These are phyloP conservation scores for Cryptococcus deneoformans DNA, from an alignment of 1,284 basidiomycete species.

Conservation along the genomic window DNA sequence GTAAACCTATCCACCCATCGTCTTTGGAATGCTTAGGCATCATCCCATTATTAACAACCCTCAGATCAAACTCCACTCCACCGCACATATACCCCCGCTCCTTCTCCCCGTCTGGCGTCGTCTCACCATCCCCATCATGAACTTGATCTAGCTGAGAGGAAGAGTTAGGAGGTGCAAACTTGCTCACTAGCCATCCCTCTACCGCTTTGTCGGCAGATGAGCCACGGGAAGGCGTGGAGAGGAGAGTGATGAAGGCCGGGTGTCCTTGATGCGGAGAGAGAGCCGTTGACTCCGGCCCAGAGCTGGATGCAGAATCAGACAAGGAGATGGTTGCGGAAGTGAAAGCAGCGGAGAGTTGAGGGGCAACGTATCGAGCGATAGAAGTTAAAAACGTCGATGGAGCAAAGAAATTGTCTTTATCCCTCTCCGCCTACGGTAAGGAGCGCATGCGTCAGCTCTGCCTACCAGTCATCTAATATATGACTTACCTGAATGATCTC, in stretches of 20 bases:
- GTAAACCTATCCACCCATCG: constrained; percentile 22
- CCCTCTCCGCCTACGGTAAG: constrained; percentile 15
- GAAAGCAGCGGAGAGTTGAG: constrained; percentile 11
- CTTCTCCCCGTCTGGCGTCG: too few relatives aligned
- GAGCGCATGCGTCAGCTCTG: neutral
- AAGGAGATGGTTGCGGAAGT: constrained; percentile 25
- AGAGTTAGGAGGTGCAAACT: constrained; percentile 20
- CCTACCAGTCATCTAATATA: too few relatives aligned
- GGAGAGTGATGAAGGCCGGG: constrained; percentile 11
- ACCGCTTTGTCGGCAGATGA: constrained; percentile 21
- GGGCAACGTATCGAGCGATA: constrained; percentile 27
- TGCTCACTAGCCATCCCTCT: constrained; percentile 30
- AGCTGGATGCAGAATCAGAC: constrained; percentile 31
- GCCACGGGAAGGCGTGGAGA: constrained; percentile 24
- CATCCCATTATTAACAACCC: constrained; percentile 11
- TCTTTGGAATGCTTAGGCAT: constrained; percentile 1
- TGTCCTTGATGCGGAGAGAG: constrained; percentile 9
- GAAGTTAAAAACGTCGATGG: constrained; percentile 32
- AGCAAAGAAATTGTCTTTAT: constrained; percentile 28
- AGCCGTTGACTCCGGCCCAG: constrained; percentile 25
- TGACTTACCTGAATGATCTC: constrained; percentile 14
- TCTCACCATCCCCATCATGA: neutral
- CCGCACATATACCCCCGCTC: constrained; percentile 8
- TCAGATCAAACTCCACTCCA: constrained; percentile 22
- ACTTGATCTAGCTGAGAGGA: neutral